These are phyloP conservation scores for Massariosphaeria phaeospora DNA, from an alignment of 495 filamentous ascomycete species.

Conservation along the genomic window DNA sequence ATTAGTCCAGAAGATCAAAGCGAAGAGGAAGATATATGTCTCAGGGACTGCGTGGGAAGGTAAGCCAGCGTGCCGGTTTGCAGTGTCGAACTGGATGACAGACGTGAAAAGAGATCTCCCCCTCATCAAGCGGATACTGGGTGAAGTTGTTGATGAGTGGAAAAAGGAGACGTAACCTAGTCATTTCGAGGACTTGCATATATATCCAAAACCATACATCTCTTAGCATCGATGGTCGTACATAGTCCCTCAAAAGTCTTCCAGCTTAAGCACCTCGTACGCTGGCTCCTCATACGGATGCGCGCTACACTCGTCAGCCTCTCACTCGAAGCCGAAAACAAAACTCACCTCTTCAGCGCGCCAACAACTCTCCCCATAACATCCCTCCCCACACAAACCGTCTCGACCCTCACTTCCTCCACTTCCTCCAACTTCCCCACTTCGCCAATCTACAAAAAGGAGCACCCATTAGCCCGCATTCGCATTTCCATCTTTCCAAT, in stretches of 20 bases:
- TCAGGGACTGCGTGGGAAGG: conserved; percentile 76
- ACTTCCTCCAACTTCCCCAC: conserved; percentile 49
- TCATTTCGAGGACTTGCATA: neutral
- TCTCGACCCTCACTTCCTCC: conserved; percentile 51
- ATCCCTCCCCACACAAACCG: conserved; percentile 49
- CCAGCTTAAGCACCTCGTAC: conserved; percentile 69
- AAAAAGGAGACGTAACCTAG: conserved; percentile 2
- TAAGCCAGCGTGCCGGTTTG: conserved; percentile 66
- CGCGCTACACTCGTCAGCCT: conserved; percentile 43
- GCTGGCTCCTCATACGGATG: conserved; percentile 77
- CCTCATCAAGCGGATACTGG: conserved; percentile 49
- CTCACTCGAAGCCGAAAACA: conserved; percentile 7
- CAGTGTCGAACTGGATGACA: conserved; percentile 78
- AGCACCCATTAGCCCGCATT: neutral
- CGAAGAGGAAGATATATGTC: conserved; percentile 69
- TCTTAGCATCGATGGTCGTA: neutral
- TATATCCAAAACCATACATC: neutral
- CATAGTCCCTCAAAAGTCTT: conserved; percentile 53
- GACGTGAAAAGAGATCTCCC: conserved; percentile 53
- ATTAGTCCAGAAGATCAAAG: conserved; percentile 68
- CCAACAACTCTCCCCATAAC: conserved; percentile 50
- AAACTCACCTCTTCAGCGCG: conserved; percentile 58
- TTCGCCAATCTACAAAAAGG: conserved; percentile 49
- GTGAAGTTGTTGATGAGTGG: conserved; percentile 24
- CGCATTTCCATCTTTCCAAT: neutral